Evolutionary conservation across 1,139 yeast genomes (phyloP).

Genomic region (Saccharomyces pastorianus): DNA sequence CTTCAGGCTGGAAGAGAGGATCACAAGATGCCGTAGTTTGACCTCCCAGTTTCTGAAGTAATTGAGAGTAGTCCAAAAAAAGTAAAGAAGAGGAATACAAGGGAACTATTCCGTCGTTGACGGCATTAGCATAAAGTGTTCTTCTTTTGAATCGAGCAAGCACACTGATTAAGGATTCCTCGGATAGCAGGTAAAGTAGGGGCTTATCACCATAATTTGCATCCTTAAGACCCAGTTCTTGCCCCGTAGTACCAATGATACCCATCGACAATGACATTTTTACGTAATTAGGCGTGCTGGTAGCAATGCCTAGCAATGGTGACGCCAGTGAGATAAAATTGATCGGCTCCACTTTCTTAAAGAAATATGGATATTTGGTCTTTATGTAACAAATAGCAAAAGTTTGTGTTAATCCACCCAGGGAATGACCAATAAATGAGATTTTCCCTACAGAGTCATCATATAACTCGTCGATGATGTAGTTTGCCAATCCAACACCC

Average conservation of each 20-base stretch:
- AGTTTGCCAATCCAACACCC: constrained; percentile 78
- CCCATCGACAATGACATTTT: constrained; percentile 82
- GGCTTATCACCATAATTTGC: constrained; percentile 60
- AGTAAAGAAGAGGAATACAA: constrained; percentile 76
- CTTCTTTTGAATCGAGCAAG: constrained; percentile 57
- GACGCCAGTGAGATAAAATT: constrained; percentile 81
- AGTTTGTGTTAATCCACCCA: constrained; percentile 86
- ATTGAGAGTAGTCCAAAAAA: constrained; percentile 59
- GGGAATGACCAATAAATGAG: constrained; percentile 85
- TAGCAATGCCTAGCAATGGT: constrained; percentile 76
- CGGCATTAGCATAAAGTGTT: constrained; percentile 36
- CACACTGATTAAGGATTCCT: constrained; percentile 69
- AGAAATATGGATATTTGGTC: constrained; percentile 64
- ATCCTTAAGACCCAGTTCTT: constrained; percentile 43
- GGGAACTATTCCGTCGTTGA: constrained; percentile 83
- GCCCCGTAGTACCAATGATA: constrained; percentile 87
- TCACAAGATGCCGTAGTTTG: neutral
- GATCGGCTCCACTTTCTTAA: constrained; percentile 57
- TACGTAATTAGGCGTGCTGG: constrained; percentile 82
- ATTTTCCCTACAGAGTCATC: constrained; percentile 46
- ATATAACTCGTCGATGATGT: constrained; percentile 51
- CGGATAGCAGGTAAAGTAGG: constrained; percentile 61
- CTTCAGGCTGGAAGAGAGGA: neutral
- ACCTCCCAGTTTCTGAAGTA: constrained; percentile 27
- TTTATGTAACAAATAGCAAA: constrained; percentile 82